Evolutionary conservation across 2,329 filamentous ascomycete species (phyloP).

Genomic region (Colletotrichum acutatum): DNA sequence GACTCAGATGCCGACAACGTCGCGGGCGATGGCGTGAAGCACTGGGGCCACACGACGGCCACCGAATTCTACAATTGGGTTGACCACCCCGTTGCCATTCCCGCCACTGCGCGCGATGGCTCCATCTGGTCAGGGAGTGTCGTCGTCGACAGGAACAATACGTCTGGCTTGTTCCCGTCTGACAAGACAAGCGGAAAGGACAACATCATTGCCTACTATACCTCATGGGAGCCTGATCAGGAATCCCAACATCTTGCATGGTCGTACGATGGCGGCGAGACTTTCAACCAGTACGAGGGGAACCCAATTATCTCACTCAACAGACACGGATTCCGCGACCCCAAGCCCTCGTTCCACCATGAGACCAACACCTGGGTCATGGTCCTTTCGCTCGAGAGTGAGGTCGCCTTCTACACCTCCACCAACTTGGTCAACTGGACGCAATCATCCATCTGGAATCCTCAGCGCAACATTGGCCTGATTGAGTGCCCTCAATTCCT

Average conservation of each 20-base stretch:
- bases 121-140: conserved; percentile 65
- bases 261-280: conserved; percentile 70
- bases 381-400: conserved; percentile 66
- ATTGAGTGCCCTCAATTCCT: conserved; percentile 51
- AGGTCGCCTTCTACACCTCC: conserved; percentile 71
- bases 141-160: conserved; percentile 72
- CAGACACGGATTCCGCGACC: conserved; percentile 70
- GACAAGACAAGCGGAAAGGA: conserved; percentile 60
- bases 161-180: conserved; percentile 71
- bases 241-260: conserved; percentile 72
- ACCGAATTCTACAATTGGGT: conserved; percentile 71
- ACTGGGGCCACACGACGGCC: conserved; percentile 75
- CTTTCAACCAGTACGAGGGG: conserved; percentile 66
- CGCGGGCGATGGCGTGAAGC: conserved; percentile 62
- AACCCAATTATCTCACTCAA: conserved; percentile 71
- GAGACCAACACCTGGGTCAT: conserved; percentile 63
- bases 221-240: conserved; percentile 47
- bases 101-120: conserved; percentile 54
- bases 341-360: conserved; percentile 70
- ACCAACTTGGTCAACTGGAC: conserved; percentile 69
- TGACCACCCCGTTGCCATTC: conserved; percentile 72
- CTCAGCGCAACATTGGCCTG: conserved; percentile 53
- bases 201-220: conserved; percentile 63
- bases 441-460: conserved; percentile 30
- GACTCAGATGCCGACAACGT: conserved; percentile 46